A percentile compares a stretch with the other conserved stretches of the same genome.
Conservation (phyloP, 345 rosid species). For the Salix koriyanagi region DNA sequence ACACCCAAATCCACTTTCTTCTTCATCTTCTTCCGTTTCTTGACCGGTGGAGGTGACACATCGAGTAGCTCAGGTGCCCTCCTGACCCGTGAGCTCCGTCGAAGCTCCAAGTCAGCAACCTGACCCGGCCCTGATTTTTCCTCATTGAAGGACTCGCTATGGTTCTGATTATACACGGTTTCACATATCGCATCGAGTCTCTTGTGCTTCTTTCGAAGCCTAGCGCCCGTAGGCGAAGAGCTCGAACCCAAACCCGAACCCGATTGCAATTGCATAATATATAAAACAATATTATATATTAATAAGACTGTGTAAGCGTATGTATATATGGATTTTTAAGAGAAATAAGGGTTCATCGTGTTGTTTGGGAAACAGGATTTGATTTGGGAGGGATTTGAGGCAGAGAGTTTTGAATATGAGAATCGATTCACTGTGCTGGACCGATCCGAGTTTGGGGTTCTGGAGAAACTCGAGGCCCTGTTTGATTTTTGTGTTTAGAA, state of each 20-base stretch:
- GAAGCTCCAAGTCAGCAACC: constrained; percentile 42
- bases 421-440: too few species aligned
- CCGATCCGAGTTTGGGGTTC: too few species aligned
- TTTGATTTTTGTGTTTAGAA: too few species aligned
- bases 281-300: constrained; percentile 9
- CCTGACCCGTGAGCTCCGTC: constrained; percentile 75
- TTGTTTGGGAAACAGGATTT: too few species aligned
- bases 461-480: too few species aligned
- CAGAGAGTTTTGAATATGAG: too few species aligned
- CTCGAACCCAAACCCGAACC: constrained; percentile 32
- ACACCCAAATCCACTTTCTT: constrained; percentile 23
- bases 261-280: constrained; percentile 57
- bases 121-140: constrained; percentile 16
- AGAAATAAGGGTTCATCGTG: too few species aligned
- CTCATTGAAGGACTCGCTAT: constrained; percentile 37
- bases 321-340: too few species aligned
- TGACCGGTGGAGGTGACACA: constrained; percentile 70
- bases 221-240: constrained; percentile 36
- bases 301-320: neutral
- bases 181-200: constrained; percentile 87
- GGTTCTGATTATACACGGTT: constrained; percentile 63
- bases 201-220: constrained; percentile 73
- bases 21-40: constrained; percentile 43
- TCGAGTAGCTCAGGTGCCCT: constrained; percentile 67
- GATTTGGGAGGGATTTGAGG: too few species aligned